Percentiles rank a stretch among this genome's conserved stretches.
These are phyloP conservation scores for Tetrahymena thermophila DNA, from an alignment of 73 alveolate genomes.

Conservation along the genomic window DNA sequence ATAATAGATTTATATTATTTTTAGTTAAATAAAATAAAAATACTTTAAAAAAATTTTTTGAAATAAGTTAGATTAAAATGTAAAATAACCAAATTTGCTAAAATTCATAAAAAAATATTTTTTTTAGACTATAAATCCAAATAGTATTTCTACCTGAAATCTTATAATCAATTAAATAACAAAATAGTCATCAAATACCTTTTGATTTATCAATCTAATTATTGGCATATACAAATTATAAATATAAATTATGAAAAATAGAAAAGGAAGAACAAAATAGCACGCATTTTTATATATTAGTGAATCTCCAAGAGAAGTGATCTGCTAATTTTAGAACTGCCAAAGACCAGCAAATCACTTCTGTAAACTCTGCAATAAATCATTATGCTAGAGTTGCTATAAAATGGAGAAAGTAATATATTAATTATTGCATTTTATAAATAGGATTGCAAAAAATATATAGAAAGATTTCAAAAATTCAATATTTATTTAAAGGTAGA, in stretches of 20 bases:
- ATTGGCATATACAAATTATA: neutral
- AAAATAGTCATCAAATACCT: neutral
- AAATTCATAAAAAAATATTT: too few relatives aligned
- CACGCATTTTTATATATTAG: neutral
- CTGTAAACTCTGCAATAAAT: neutral
- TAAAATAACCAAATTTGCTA: too few relatives aligned
- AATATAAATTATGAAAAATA: neutral
- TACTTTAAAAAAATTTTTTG: neutral
- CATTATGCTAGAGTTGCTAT: neutral
- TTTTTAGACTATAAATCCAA: too few relatives aligned
- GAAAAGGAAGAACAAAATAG: neutral
- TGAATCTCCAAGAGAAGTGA: neutral
- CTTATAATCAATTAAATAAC: too few relatives aligned
- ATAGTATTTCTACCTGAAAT: neutral
- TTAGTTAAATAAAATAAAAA: neutral
- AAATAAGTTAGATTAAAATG: neutral
- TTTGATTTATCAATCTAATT: neutral
- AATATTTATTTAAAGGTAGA: neutral
- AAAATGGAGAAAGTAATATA: neutral
- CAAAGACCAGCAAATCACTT: neutral
- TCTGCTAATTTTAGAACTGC: neutral
- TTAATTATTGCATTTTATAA: too few relatives aligned
- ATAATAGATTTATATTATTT: too few relatives aligned
- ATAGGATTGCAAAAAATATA: too few relatives aligned
- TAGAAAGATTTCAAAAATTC: too few relatives aligned